These are phyloP conservation scores for Solanum piurae DNA, from an alignment of 257 asterid species.

Conservation along the genomic window DNA sequence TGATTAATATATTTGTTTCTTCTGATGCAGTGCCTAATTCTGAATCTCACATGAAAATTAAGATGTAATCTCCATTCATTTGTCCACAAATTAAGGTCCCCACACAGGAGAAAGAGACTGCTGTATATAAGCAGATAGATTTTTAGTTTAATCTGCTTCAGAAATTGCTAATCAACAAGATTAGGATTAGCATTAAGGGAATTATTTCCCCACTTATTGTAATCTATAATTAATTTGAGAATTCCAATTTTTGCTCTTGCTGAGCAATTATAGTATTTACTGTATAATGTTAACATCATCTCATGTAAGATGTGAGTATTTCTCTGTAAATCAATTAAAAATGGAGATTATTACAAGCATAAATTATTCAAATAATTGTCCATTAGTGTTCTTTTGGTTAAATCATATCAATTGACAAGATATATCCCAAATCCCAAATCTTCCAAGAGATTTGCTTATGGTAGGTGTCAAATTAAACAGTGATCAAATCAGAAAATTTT, in stretches of 20 bases:
- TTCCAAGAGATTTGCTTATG: constrained; percentile 5
- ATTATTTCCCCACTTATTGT: not conserved
- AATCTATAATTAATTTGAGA: not conserved
- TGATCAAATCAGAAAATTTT: constrained; percentile 7
- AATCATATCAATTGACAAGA: constrained; percentile 8
- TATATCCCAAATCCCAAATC: constrained; percentile 25
- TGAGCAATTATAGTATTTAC: constrained; percentile 10
- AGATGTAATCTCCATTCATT: constrained; percentile 25
- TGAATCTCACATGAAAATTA: constrained; percentile 42
- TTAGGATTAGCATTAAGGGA: constrained; percentile 8
- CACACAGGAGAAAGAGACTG: constrained; percentile 15
- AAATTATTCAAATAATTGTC: not conserved
- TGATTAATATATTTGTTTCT: not conserved
- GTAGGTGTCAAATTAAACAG: constrained; percentile 14
- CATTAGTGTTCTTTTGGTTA: not conserved
- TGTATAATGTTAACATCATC: constrained; percentile 2
- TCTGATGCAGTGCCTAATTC: constrained; percentile 41
- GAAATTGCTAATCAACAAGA: constrained; percentile 17
- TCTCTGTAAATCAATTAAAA: constrained; percentile 19
- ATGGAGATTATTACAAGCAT: not conserved
- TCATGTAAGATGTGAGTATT: constrained; percentile 16
- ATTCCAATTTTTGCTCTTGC: not conserved
- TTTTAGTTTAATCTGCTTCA: constrained; percentile 12
- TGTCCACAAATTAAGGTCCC: not conserved
- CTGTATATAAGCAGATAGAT: constrained; percentile 50